Percentiles rank a stretch among this genome's conserved stretches.
These are phyloP conservation scores for Plasmodium gonderi DNA, from an alignment of 169 alveolate genomes.

Conservation along the genomic window DNA sequence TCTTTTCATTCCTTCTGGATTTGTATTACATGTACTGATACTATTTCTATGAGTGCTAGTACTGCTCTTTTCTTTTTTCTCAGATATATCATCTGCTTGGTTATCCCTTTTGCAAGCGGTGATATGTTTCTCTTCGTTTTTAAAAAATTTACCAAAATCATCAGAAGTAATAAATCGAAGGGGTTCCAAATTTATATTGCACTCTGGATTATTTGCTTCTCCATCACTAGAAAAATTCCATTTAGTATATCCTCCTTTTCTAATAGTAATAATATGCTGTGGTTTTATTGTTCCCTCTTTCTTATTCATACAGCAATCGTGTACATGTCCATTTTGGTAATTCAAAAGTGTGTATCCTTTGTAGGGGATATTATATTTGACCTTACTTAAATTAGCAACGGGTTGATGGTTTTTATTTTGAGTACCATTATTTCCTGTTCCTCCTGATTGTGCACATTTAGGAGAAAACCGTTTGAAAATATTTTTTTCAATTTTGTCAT, in stretches of 20 bases:
- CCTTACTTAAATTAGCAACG: background rate
- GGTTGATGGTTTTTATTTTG: background rate
- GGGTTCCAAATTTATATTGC: too few relatives aligned
- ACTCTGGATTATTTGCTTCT: too few relatives aligned
- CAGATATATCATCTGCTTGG: too few relatives aligned
- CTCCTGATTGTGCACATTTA: background rate
- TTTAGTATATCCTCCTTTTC: background rate
- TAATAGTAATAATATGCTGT: background rate
- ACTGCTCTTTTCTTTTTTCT: too few relatives aligned
- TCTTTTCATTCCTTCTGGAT: too few relatives aligned
- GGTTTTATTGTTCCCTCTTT: background rate
- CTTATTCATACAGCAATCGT: background rate
- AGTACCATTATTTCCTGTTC: background rate
- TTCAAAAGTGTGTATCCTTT: background rate
- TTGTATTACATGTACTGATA: too few relatives aligned
- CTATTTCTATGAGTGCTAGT: too few relatives aligned
- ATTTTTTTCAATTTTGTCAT: background rate
- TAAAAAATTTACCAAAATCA: too few relatives aligned
- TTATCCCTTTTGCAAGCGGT: too few relatives aligned
- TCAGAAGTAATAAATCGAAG: too few relatives aligned
- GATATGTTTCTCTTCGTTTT: too few relatives aligned
- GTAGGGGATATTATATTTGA: background rate
- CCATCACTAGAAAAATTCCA: too few relatives aligned
- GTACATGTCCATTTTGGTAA: background rate
- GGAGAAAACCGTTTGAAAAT: background rate